phyloP scores from a whole-genome alignment of 1,284 basidiomycete genomes.

The Peniophora sp. region DNA sequence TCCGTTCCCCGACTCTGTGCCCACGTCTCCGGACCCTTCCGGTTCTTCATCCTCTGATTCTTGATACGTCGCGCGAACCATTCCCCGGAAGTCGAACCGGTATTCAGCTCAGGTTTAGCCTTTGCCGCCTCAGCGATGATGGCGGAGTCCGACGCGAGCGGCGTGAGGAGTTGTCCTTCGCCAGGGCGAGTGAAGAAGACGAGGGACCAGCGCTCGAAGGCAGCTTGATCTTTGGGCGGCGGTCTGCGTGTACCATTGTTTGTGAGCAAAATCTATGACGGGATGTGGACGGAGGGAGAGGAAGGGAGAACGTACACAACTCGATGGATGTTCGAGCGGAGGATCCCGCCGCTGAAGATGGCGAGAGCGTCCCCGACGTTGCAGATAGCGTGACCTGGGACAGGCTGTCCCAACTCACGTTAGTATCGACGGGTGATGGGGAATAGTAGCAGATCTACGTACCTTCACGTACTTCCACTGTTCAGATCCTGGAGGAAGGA shows the following conservation, averaged over 20 bases:
- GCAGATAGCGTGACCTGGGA: constrained; percentile 22
- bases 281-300: neutral
- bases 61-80: constrained; percentile 22
- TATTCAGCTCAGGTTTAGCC: constrained; percentile 11
- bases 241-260: neutral
- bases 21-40: constrained; percentile 24
- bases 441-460: neutral
- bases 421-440: constrained; percentile 21
- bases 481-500: constrained; percentile 53
- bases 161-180: constrained; percentile 16
- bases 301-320: constrained; percentile 19
- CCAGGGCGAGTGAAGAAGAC: constrained; percentile 30
- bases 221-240: constrained; percentile 20
- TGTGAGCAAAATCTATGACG: too few relatives aligned
- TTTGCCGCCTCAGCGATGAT: constrained; percentile 18
- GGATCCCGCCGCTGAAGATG: constrained; percentile 32
- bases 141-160: constrained; percentile 15
- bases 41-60: constrained; percentile 20
- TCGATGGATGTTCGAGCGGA: constrained; percentile 29
- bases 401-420: constrained; percentile 16
- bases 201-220: constrained; percentile 24
- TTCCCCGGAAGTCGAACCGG: constrained; percentile 16
- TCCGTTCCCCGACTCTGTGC: constrained; percentile 21
- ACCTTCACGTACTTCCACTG: constrained; percentile 60
- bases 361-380: constrained; percentile 30